Evolutionary conservation across 345 rosid species (phyloP).

Genomic region (Arabis alpina): DNA sequence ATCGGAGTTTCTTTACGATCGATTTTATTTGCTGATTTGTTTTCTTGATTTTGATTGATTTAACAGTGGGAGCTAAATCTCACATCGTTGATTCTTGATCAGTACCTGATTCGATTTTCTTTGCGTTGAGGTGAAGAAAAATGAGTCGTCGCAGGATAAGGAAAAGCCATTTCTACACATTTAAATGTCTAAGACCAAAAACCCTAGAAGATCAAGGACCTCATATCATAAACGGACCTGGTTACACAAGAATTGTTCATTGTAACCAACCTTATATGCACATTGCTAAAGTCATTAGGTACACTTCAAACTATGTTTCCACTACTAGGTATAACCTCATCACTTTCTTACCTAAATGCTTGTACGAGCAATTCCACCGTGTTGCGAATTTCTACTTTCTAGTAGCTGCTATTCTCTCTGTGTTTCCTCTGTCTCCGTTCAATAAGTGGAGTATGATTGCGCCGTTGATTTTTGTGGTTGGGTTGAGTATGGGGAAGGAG

Average conservation of each 20-base stretch:
- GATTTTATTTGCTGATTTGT: too few species aligned
- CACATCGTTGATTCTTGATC: constrained; percentile 14
- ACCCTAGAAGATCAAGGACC: constrained; percentile 40
- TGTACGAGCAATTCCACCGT: constrained; percentile 80
- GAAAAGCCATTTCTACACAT: constrained; percentile 79
- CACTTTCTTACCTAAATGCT: constrained; percentile 69
- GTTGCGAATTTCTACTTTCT: constrained; percentile 80
- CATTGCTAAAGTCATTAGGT: constrained; percentile 46
- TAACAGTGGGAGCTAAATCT: constrained; percentile 25
- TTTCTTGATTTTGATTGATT: constrained; percentile 23
- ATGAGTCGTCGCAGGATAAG: constrained; percentile 81
- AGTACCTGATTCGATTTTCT: not conserved
- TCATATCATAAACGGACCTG: constrained; percentile 38
- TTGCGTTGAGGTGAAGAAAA: constrained; percentile 15
- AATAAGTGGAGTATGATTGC: constrained; percentile 51
- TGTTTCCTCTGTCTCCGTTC: constrained; percentile 54
- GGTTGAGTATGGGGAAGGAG: constrained; percentile 73
- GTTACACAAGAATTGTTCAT: constrained; percentile 38
- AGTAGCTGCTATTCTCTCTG: constrained; percentile 58
- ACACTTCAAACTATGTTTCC: constrained; percentile 59
- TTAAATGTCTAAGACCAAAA: constrained; percentile 44
- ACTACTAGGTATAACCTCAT: constrained; percentile 65
- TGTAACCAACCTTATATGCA: constrained; percentile 63
- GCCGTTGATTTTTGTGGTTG: constrained; percentile 65
- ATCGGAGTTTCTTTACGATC: not conserved